A percentile compares a stretch with the other conserved stretches of the same genome.
phyloP scores from a whole-genome alignment of 78 protist genomes.

The Neovahlkampfia damariscottae region DNA sequence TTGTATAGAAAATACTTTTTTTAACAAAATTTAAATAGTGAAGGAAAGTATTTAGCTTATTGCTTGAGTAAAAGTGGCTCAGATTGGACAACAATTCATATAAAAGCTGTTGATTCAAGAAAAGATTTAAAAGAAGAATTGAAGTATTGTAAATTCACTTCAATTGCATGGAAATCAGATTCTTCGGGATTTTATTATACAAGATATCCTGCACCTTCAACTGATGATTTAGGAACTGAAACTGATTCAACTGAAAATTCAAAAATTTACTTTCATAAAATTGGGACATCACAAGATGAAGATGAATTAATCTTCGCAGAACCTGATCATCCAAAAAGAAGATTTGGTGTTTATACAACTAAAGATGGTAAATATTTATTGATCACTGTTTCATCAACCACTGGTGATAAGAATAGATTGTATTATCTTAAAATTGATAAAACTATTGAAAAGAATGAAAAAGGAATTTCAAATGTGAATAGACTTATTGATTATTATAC shows the following conservation, averaged over 20 bases:
- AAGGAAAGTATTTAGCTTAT: constrained; percentile 37
- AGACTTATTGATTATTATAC: constrained; percentile 33
- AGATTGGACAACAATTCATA: constrained; percentile 62
- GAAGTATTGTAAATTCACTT: constrained; percentile 63
- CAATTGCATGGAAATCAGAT: constrained; percentile 46
- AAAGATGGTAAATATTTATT: constrained; percentile 36
- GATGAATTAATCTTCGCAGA: constrained; percentile 41
- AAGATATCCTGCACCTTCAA: constrained; percentile 4
- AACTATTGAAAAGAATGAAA: background rate
- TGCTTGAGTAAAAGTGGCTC: constrained; percentile 41
- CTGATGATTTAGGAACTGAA: constrained; percentile 26
- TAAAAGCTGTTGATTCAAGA: constrained; percentile 7
- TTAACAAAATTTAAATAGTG: too few relatives aligned
- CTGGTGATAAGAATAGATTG: constrained; percentile 41
- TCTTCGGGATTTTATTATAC: constrained; percentile 57
- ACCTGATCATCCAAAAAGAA: constrained; percentile 24
- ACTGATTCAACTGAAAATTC: constrained; percentile 6
- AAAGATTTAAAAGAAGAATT: constrained; percentile 32
- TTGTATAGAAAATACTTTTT: too few relatives aligned
- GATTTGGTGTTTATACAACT: constrained; percentile 14
- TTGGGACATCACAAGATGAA: constrained; percentile 40
- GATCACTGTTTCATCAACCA: constrained; percentile 16
- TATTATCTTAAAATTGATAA: background rate
- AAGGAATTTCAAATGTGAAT: background rate
- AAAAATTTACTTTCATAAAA: constrained; percentile 48